A percentile compares a stretch with the other conserved stretches of the same genome.
phyloP scores from a whole-genome alignment of 306 rosid genomes.

The Ochetophila trinervis region DNA sequence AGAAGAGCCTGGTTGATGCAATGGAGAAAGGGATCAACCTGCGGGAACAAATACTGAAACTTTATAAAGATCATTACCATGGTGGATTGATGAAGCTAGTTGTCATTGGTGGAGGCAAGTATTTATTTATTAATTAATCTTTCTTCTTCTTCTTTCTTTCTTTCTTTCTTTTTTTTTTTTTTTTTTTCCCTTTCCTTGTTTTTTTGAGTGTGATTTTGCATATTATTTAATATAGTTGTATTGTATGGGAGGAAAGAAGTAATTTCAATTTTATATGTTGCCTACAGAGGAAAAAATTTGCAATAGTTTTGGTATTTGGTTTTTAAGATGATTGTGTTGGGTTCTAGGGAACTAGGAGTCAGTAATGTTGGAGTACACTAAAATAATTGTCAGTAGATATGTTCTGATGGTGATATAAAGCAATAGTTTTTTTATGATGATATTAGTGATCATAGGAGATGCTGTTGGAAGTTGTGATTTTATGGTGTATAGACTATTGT shows the following conservation, averaged over 20 bases:
- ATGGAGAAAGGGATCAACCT: slow-evolving; percentile 84
- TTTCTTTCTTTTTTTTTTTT: too few relatives aligned
- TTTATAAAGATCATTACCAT: slow-evolving; percentile 72
- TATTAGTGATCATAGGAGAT: too few relatives aligned
- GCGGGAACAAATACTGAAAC: slow-evolving; percentile 66
- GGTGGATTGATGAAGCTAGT: slow-evolving; percentile 98
- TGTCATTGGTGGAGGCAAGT: slow-evolving; percentile 95
- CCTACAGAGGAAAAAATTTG: too few relatives aligned
- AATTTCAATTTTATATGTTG: too few relatives aligned
- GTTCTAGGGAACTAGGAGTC: not conserved
- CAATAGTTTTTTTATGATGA: too few relatives aligned
- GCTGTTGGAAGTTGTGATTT: not conserved
- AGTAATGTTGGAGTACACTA: not conserved
- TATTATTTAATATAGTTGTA: not conserved
- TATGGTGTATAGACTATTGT: not conserved
- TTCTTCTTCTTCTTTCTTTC: slow-evolving; percentile 19
- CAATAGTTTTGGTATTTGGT: not conserved
- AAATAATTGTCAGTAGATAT: not conserved
- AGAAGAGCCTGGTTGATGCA: slow-evolving; percentile 91
- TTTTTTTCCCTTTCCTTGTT: slow-evolving; percentile 20
- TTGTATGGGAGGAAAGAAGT: too few relatives aligned
- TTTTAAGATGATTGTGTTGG: slow-evolving; percentile 9
- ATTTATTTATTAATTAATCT: not conserved
- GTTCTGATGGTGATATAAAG: not conserved
- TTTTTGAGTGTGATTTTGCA: not conserved